Evolutionary conservation across 2,329 filamentous ascomycete genomes (phyloP), one percentile per base, ranked within the genome.

Genomic region (Paraphoma chrysanthemicola): DNA sequence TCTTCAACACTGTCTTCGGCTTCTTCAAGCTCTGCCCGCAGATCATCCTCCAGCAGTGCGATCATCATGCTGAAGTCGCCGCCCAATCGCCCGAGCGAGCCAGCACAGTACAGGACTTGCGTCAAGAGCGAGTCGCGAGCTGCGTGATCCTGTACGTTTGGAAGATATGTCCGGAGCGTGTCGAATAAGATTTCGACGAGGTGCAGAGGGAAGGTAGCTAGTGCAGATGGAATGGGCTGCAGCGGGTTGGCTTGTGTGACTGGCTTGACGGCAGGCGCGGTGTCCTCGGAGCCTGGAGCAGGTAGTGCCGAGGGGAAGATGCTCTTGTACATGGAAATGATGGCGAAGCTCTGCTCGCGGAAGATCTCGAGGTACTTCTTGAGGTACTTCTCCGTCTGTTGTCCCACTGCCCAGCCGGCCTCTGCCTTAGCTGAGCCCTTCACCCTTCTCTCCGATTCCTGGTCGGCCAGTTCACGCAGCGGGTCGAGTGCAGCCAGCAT

Each of bases 321-420:
- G 69, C 90, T 95, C 69, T 89, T 91, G 77, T 96, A 97, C 84
- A 98, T 92, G 56, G 92, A 96, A 29, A 98, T 88, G 57, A 98
- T 96, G 43, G 90, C 91, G 75, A 99, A 99, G 73, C 92, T 97
- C 77, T 99, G 95, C 77, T 99, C 95, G 50, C 95, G 90, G 75
- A 98, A 98, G 29, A 99, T 93, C 74, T 99, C 95, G 68, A 99
- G 91, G 77, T 96, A 99, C 46, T 93, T 86, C 77, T 98, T 99
- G 43, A 99, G 80, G 69, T 93, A 99, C 49, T 93, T 86, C 76
- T 98, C 95, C 1, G 93, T 97, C 75, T 98, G 95, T 70, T 96
- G 93, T 0, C 94, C 94, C 1, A 87, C 87, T 2, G 85, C 86
- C 85, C 85, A 90, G 36, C 77, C 69, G 10, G 52, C 84, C 80